Percentiles rank a stretch among this genome's conserved stretches.
Conservation (phyloP, 352 stramenopile genomes). For the Saprolegnia diclina region DNA sequence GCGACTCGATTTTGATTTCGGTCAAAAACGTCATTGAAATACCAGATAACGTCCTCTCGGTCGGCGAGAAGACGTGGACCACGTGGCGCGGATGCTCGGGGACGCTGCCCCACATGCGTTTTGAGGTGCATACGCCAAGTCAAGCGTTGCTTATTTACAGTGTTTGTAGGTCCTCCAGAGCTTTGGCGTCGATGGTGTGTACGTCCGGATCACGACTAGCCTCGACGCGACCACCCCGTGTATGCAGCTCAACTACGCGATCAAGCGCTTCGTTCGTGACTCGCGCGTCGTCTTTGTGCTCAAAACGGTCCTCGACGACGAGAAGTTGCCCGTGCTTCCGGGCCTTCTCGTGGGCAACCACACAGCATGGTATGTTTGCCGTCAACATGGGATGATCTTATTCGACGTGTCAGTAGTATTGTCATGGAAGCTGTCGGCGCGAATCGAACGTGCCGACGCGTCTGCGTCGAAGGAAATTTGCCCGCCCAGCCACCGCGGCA, state of each 20-base stretch:
- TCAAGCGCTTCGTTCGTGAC: constrained; percentile 17
- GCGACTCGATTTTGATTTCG: constrained; percentile 1
- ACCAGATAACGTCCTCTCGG: not conserved
- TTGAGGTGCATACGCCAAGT: not conserved
- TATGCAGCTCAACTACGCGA: not conserved
- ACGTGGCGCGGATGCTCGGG: not conserved
- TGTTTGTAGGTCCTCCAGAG: not conserved
- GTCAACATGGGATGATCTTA: not conserved
- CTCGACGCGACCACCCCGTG: not conserved
- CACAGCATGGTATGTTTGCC: not conserved
- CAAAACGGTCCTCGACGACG: constrained; percentile 16
- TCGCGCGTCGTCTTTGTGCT: not conserved
- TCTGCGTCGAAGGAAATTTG: not conserved
- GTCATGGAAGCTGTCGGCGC: not conserved
- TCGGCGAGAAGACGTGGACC: constrained; percentile 3
- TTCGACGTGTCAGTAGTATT: not conserved
- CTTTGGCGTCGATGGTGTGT: constrained; percentile 2
- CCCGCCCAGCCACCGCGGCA: not conserved
- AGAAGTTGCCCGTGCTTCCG: not conserved
- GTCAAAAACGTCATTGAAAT: not conserved
- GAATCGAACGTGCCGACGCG: not conserved
- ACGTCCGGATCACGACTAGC: not conserved
- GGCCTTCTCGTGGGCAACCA: constrained; percentile 7
- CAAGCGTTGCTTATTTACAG: not conserved
- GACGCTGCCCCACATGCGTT: not conserved